phyloP scores from a whole-genome alignment of 2,329 filamentous ascomycete species.

The Trichoderma atroviride region DNA sequence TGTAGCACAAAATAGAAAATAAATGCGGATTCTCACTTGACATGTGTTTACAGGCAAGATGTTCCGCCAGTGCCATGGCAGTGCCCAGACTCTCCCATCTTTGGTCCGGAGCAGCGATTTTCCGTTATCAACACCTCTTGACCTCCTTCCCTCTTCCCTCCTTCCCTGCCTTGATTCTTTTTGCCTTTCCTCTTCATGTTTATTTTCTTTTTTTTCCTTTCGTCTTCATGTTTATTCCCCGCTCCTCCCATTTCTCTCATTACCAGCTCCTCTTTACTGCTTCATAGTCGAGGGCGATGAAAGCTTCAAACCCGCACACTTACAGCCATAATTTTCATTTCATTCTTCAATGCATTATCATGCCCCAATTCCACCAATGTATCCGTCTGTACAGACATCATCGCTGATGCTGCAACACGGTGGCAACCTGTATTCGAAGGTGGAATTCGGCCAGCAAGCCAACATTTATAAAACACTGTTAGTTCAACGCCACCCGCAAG shows the following conservation, averaged over 20 bases:
- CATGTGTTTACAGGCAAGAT: too few species aligned
- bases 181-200: too few species aligned
- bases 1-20: too few species aligned
- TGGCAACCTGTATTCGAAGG: not conserved
- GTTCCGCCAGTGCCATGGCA: not conserved
- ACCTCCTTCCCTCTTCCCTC: too few species aligned
- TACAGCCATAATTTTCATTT: not conserved
- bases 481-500: not conserved
- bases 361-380: accelerated
- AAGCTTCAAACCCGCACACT: too few species aligned
- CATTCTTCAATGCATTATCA: not conserved
- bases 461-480: not conserved
- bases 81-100: not conserved
- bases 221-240: too few species aligned
- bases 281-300: too few species aligned
- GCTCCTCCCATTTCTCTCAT: too few species aligned
- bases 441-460: not conserved
- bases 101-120: not conserved
- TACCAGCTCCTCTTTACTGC: too few species aligned
- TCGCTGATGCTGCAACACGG: not conserved
- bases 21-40: too few species aligned
- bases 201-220: too few species aligned
- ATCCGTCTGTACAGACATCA: not conserved
- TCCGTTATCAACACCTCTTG: not conserved
- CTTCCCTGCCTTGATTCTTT: too few species aligned